Evolutionary conservation across 2,329 filamentous ascomycete species (phyloP).

Genomic region (Ustilaginoidea virens): DNA sequence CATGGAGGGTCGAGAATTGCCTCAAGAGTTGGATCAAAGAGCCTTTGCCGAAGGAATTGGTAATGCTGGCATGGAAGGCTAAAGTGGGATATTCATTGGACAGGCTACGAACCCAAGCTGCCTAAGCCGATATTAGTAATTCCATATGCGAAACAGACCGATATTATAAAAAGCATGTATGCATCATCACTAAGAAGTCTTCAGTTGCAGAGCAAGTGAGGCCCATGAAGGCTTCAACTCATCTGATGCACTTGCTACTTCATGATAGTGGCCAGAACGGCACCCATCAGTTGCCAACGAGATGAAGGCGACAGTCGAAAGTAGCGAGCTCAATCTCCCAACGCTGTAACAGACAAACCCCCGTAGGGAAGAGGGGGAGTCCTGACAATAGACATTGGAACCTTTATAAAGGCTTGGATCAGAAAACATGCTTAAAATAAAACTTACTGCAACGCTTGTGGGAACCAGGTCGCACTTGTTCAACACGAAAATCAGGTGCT

Average conservation of each 20-base stretch:
- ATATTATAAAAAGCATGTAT: slow-evolving; percentile 36
- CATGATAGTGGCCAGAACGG: slow-evolving; percentile 82
- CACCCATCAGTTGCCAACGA: slow-evolving; percentile 47
- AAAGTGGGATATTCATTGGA: slow-evolving; percentile 88
- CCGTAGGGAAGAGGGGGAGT: slow-evolving; percentile 60
- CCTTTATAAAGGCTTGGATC: too few species aligned
- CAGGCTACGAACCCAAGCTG: slow-evolving; percentile 77
- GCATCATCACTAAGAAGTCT: slow-evolving; percentile 98
- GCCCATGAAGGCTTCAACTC: slow-evolving; percentile 87
- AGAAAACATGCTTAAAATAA: slow-evolving; percentile 1
- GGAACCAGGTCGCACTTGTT: slow-evolving; percentile 64
- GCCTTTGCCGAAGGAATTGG: slow-evolving; percentile 92
- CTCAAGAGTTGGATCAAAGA: slow-evolving; percentile 81
- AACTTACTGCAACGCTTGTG: slow-evolving; percentile 86
- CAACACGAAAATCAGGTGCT: slow-evolving; percentile 51
- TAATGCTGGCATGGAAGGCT: slow-evolving; percentile 88
- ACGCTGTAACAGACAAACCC: slow-evolving; percentile 96
- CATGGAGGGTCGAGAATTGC: slow-evolving; percentile 83
- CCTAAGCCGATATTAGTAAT: slow-evolving; percentile 35
- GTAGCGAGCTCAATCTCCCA: slow-evolving; percentile 69
- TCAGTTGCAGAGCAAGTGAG: slow-evolving; percentile 42
- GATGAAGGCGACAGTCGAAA: slow-evolving; percentile 19
- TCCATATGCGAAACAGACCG: slow-evolving; percentile 1
- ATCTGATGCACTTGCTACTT: slow-evolving; percentile 70
- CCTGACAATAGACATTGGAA: slow-evolving; percentile 74